These are phyloP conservation scores for Emericellopsis atlantica DNA, from an alignment of 2,329 filamentous ascomycete species.

Conservation along the genomic window DNA sequence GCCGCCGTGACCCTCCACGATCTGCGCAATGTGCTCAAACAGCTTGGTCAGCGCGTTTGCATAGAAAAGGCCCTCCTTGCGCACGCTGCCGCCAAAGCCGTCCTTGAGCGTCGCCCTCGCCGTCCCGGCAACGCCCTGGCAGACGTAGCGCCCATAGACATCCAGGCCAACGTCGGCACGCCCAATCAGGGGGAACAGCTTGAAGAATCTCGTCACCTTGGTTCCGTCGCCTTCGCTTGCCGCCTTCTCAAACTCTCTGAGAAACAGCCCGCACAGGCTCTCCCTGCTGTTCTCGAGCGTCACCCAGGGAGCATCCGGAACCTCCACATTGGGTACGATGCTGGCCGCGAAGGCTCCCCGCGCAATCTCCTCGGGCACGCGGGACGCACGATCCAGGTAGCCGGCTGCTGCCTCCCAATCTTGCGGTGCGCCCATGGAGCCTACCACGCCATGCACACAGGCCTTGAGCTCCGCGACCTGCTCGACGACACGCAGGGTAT, in stretches of 20 bases:
- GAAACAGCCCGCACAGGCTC: constrained; percentile 78
- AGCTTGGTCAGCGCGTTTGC: constrained; percentile 80
- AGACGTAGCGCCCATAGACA: constrained; percentile 92
- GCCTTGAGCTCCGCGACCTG: constrained; percentile 95
- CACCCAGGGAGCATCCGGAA: constrained; percentile 78
- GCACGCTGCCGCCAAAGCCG: constrained; percentile 30
- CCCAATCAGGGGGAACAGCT: constrained; percentile 89
- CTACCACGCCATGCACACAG: constrained; percentile 86
- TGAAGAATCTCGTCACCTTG: constrained; percentile 93
- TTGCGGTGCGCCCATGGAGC: constrained; percentile 93
- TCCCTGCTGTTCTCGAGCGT: constrained; percentile 82
- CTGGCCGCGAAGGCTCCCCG: constrained; percentile 78
- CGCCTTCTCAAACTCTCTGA: constrained; percentile 90
- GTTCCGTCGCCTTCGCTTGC: constrained; percentile 76
- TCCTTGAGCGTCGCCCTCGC: constrained; percentile 73
- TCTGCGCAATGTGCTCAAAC: constrained; percentile 96
- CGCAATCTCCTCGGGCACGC: constrained; percentile 69
- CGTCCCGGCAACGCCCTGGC: constrained; percentile 78
- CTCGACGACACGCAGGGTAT: constrained; percentile 83
- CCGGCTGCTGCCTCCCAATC: constrained; percentile 96
- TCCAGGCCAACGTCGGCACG: constrained; percentile 81
- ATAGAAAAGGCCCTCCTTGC: constrained; percentile 78
- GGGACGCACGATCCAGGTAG: constrained; percentile 73
- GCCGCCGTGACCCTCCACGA: constrained; percentile 81
- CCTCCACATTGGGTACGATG: constrained; percentile 90